phyloP scores from a whole-genome alignment of 2,329 filamentous ascomycete species.

The Thelonectria discophora region DNA sequence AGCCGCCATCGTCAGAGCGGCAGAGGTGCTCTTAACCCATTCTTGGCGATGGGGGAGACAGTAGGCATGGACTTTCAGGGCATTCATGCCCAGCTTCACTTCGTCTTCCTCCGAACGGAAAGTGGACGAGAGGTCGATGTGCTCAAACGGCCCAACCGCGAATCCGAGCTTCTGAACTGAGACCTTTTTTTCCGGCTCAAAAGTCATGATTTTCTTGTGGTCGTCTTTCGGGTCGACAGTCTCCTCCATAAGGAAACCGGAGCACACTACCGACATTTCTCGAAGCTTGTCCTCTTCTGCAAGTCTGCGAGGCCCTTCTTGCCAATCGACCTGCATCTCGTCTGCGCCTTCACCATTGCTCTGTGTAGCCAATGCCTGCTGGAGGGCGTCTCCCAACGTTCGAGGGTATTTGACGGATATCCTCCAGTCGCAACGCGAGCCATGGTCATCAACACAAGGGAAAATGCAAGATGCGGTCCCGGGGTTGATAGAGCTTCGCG shows the following conservation, averaged over 20 bases:
- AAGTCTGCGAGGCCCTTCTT: constrained; percentile 55
- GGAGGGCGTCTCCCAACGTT: constrained; percentile 81
- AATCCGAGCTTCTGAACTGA: constrained; percentile 92
- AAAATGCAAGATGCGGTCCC: constrained; percentile 88
- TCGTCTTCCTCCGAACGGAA: constrained; percentile 92
- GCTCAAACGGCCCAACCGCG: constrained; percentile 92
- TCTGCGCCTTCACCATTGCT: constrained; percentile 47
- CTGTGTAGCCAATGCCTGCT: constrained; percentile 56
- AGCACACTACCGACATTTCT: constrained; percentile 91
- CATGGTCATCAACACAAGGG: constrained; percentile 89
- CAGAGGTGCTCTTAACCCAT: constrained; percentile 87
- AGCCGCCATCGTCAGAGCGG: constrained; percentile 84
- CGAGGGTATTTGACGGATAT: constrained; percentile 86
- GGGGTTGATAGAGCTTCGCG: constrained; percentile 79
- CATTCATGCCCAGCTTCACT: constrained; percentile 87
- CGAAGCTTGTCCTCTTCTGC: constrained; percentile 84
- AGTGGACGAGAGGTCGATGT: constrained; percentile 84
- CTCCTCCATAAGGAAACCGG: constrained; percentile 88
- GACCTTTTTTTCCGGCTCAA: constrained; percentile 77
- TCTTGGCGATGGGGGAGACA: constrained; percentile 85
- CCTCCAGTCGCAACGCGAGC: constrained; percentile 85
- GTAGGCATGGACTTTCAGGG: constrained; percentile 89
- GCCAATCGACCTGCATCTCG: constrained; percentile 53
- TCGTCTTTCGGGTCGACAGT: constrained; percentile 78
- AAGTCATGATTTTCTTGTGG: constrained; percentile 87